Percentiles rank a stretch among this genome's conserved stretches.
Evolutionary conservation across 768 basidiomycete species (phyloP).

Genomic region (Rhodotorula sphaerocarpa): DNA sequence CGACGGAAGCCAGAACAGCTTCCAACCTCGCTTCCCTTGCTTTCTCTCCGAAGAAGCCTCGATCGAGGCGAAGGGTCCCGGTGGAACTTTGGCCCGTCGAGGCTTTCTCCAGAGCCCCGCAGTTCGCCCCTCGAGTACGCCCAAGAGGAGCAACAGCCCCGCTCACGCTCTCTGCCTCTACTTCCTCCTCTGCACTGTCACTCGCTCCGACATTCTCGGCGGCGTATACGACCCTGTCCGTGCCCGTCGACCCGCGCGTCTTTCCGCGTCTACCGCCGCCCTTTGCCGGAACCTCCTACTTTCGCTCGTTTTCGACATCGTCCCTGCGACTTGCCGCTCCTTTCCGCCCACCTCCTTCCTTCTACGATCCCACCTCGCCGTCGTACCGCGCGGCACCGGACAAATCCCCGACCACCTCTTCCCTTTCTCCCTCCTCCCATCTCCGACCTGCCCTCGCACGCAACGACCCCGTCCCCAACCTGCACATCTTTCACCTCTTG

Average conservation of each 20-base stretch:
- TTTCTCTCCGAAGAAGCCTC: background rate
- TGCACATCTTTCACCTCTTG: slow-evolving; percentile 5
- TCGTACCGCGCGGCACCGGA: too few relatives aligned
- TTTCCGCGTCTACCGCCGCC: background rate
- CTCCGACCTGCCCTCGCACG: background rate
- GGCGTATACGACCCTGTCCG: too few relatives aligned
- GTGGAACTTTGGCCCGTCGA: too few relatives aligned
- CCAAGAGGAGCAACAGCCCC: background rate
- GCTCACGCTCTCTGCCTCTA: background rate
- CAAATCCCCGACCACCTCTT: background rate
- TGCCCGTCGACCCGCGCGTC: too few relatives aligned
- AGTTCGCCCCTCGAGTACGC: too few relatives aligned
- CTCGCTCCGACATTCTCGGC: background rate
- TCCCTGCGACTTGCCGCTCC: background rate
- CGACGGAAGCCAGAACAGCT: background rate
- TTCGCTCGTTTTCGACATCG: background rate
- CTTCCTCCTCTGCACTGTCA: background rate
- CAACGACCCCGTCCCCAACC: background rate
- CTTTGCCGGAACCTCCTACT: background rate
- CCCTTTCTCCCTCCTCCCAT: background rate
- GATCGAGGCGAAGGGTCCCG: background rate
- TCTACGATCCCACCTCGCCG: slow-evolving; percentile 1
- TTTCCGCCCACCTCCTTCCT: background rate
- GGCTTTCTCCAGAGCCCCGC: too few relatives aligned
- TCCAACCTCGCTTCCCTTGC: background rate